phyloP scores from a whole-genome alignment of 257 asterid species.

The Eustoma russellianum region DNA sequence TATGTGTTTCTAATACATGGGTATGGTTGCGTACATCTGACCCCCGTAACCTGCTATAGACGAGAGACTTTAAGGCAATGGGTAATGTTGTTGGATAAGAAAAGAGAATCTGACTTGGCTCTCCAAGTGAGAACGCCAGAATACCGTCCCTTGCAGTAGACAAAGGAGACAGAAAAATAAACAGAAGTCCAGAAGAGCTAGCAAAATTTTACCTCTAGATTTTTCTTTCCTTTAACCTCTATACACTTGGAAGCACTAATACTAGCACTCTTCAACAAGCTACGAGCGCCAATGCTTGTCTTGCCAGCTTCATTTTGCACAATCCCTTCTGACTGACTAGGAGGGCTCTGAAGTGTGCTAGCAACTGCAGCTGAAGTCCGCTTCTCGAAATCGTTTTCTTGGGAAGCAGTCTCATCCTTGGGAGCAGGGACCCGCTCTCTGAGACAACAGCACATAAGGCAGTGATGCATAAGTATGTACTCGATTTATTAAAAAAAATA shows the following conservation, averaged over 20 bases:
- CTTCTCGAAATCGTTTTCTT: constrained; percentile 14
- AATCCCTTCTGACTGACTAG: constrained; percentile 28
- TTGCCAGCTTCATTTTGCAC: constrained; percentile 26
- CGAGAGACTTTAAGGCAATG: no score
- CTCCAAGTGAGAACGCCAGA: no score
- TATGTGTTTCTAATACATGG: no score
- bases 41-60: no score
- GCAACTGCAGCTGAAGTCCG: constrained; percentile 34
- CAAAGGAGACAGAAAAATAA: no score
- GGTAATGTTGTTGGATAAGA: no score
- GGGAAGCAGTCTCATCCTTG: constrained; percentile 41
- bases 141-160: no score
- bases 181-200: background rate
- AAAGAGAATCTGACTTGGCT: no score
- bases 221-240: constrained; percentile 42
- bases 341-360: constrained; percentile 18
- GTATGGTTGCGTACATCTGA: no score
- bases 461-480: background rate
- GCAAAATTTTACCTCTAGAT: constrained; percentile 17
- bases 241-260: constrained; percentile 85
- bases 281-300: constrained; percentile 47
- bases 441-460: constrained; percentile 5
- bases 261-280: constrained; percentile 93
- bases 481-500: no score
- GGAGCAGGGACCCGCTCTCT: constrained; percentile 90